Percentiles rank a stretch among this genome's conserved stretches.
These are phyloP conservation scores for Sugiyamaella pinicola DNA, from an alignment of 1,139 yeast species.

Conservation along the genomic window DNA sequence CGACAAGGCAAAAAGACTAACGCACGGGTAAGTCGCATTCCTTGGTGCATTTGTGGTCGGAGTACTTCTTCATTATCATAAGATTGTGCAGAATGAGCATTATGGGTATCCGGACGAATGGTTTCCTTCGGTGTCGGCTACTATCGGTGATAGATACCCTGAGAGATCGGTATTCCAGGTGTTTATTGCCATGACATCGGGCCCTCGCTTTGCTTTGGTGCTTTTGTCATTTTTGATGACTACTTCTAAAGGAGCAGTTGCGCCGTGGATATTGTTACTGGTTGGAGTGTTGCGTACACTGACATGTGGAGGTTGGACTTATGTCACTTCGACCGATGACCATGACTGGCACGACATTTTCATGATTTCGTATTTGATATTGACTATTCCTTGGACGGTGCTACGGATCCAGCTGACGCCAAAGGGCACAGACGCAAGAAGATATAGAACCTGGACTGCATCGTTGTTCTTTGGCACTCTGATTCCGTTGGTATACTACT, in stretches of 20 bases:
- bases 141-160: slow-evolving; percentile 96
- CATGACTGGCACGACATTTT: slow-evolving; percentile 95
- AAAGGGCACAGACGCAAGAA: slow-evolving; percentile 51
- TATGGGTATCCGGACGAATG: slow-evolving; percentile 96
- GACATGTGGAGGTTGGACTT: slow-evolving; percentile 98
- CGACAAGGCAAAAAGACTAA: neutral
- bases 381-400: slow-evolving; percentile 91
- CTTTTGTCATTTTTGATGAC: slow-evolving; percentile 56
- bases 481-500: slow-evolving; percentile 83
- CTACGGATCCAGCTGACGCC: slow-evolving; percentile 60
- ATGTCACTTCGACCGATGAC: slow-evolving; percentile 93
- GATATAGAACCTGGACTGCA: slow-evolving; percentile 58
- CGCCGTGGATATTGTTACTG: slow-evolving; percentile 50
- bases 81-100: slow-evolving; percentile 82
- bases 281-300: slow-evolving; percentile 80
- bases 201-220: slow-evolving; percentile 77
- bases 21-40: slow-evolving; percentile 52
- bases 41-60: slow-evolving; percentile 74
- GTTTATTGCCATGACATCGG: slow-evolving; percentile 53
- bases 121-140: slow-evolving; percentile 97
- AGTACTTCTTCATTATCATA: slow-evolving; percentile 70
- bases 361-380: slow-evolving; percentile 84
- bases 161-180: slow-evolving; percentile 91
- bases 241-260: slow-evolving; percentile 44
- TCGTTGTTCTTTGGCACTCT: slow-evolving; percentile 66